Percentiles rank a stretch among this genome's conserved stretches.
Evolutionary conservation across 768 basidiomycete species (phyloP).

Genomic region (Lentinus tigrinus): DNA sequence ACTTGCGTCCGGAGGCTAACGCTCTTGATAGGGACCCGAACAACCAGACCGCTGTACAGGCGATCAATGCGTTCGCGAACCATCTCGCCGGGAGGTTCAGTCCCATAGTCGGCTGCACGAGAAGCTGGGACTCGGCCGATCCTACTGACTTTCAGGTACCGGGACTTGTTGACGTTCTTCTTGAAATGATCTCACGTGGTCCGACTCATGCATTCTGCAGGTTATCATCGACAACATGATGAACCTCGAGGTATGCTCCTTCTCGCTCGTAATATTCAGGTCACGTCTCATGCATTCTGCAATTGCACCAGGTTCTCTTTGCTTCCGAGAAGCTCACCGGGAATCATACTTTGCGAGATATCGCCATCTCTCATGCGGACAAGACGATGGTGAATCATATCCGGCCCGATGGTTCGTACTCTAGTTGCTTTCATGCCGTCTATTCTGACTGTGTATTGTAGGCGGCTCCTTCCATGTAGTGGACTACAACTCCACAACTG

Average conservation of each 20-base stretch:
- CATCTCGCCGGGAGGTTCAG: constrained; percentile 58
- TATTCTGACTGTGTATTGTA: constrained; percentile 2
- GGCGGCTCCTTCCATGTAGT: constrained; percentile 51
- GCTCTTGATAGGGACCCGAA: constrained; percentile 47
- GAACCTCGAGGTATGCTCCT: constrained; percentile 52
- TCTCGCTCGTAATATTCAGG: background rate
- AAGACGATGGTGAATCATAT: constrained; percentile 69
- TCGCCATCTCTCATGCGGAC: constrained; percentile 63
- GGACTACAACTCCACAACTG: constrained; percentile 66
- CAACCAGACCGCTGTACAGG: constrained; percentile 54
- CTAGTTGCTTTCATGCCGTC: background rate
- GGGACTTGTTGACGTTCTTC: constrained; percentile 6
- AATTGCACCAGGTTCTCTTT: constrained; percentile 43
- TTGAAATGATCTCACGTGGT: background rate
- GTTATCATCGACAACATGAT: constrained; percentile 84
- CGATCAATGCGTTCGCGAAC: constrained; percentile 56
- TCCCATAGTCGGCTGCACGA: constrained; percentile 61
- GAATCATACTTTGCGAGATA: constrained; percentile 55
- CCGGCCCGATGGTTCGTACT: constrained; percentile 52
- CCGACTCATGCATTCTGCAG: constrained; percentile 24
- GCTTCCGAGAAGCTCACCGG: constrained; percentile 56
- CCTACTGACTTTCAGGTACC: constrained; percentile 57
- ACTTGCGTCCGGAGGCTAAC: background rate
- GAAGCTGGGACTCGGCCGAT: constrained; percentile 64
- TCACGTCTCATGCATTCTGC: background rate